Percentiles rank a stretch among this genome's conserved stretches.
phyloP scores from a whole-genome alignment of 305 asterid genomes.

The Solanum hybrid region DNA sequence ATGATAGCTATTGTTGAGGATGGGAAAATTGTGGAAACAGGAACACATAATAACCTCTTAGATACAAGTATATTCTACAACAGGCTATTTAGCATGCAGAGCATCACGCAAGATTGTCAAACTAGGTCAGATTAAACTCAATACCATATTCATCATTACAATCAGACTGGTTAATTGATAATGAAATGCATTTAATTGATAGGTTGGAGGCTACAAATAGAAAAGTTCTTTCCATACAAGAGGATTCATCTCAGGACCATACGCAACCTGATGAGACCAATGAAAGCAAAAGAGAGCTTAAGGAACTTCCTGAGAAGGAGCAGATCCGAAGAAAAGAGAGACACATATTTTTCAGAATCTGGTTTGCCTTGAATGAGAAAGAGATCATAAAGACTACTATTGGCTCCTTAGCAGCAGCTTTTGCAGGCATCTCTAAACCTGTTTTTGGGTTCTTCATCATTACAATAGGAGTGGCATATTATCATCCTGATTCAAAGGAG shows the following conservation, averaged over 20 bases:
- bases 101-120: constrained; percentile 39
- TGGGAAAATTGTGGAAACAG: constrained; percentile 50
- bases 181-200: background rate
- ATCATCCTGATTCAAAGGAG: constrained; percentile 31
- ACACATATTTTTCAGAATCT: constrained; percentile 56
- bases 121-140: constrained; percentile 32
- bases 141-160: background rate
- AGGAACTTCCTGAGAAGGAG: constrained; percentile 22
- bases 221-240: background rate
- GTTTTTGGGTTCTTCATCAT: constrained; percentile 74
- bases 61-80: constrained; percentile 39
- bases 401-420: constrained; percentile 68
- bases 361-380: constrained; percentile 48
- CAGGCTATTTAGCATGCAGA: constrained; percentile 58
- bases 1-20: constrained; percentile 55
- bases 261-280: constrained; percentile 26
- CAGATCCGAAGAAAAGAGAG: constrained; percentile 24
- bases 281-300: constrained; percentile 22
- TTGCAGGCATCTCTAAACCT: constrained; percentile 76
- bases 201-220: background rate
- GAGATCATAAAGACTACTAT: constrained; percentile 40
- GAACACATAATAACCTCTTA: constrained; percentile 48
- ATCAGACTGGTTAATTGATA: background rate
- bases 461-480: constrained; percentile 80
- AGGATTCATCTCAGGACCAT: constrained; percentile 29